Evolutionary conservation across 257 asterid genomes (phyloP).

Genomic region (Linaria vulgaris): DNA sequence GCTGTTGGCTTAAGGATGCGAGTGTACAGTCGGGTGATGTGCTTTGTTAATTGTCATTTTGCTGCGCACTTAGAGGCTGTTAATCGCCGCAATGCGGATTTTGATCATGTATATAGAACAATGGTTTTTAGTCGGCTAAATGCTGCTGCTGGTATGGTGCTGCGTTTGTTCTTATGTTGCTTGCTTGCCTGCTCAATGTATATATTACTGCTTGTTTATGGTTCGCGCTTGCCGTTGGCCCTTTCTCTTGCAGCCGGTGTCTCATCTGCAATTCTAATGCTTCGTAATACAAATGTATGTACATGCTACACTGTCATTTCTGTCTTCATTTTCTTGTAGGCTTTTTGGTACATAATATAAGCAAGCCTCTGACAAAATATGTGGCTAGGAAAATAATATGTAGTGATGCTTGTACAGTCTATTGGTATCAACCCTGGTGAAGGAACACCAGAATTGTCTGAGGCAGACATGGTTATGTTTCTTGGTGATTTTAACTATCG

Average conservation of each 20-base stretch:
- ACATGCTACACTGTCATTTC: constrained; percentile 23
- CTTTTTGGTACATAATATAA: neutral
- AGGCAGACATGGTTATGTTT: constrained; percentile 95
- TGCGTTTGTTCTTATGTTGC: constrained; percentile 43
- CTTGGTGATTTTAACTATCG: constrained; percentile 96
- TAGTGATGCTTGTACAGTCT: constrained; percentile 40
- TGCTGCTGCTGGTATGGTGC: constrained; percentile 73
- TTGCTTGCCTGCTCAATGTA: constrained; percentile 53
- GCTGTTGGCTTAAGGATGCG: constrained; percentile 98
- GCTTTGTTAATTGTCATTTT: constrained; percentile 96
- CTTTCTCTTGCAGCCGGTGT: constrained; percentile 71
- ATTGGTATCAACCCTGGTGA: constrained; percentile 51
- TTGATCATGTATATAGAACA: constrained; percentile 84
- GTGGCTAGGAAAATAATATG: constrained; percentile 13
- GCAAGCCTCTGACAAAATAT: constrained; percentile 20
- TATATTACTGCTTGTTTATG: constrained; percentile 43
- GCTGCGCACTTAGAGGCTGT: constrained; percentile 98
- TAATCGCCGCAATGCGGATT: constrained; percentile 89
- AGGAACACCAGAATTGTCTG: constrained; percentile 84
- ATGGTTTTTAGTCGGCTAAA: constrained; percentile 80
- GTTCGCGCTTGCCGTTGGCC: constrained; percentile 56
- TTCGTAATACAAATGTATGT: constrained; percentile 76
- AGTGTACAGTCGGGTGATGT: constrained; percentile 68
- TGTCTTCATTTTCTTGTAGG: constrained; percentile 21
- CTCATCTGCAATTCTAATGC: constrained; percentile 71